Conservation (phyloP, 805 yeast species). For the Candida maesae region DNA sequence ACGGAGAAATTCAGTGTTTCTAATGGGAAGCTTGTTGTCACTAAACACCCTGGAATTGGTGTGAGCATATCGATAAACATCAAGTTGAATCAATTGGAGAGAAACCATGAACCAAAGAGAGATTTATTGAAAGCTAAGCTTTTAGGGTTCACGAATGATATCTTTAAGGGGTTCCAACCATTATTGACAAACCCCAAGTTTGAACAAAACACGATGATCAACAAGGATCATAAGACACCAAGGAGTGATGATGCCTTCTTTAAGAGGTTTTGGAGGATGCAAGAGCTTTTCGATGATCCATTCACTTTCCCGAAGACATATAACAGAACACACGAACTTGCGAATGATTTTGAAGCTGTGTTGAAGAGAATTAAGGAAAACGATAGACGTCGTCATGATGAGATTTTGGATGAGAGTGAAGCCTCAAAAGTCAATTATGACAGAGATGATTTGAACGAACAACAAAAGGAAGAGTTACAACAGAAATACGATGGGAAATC, state of each 20-base stretch:
- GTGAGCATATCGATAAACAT: slow-evolving; percentile 12
- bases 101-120: not conserved
- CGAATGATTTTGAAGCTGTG: not conserved
- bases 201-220: slow-evolving; percentile 14
- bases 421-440: not conserved
- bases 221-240: slow-evolving; percentile 4
- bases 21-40: slow-evolving; percentile 3
- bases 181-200: not conserved
- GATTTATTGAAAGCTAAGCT: not conserved
- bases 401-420: no score
- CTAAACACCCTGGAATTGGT: slow-evolving; percentile 14
- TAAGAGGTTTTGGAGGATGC: slow-evolving; percentile 20
- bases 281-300: slow-evolving; percentile 20
- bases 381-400: no score
- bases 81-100: not conserved
- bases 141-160: not conserved
- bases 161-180: not conserved
- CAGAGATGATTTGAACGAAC: slow-evolving; percentile 8
- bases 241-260: not conserved
- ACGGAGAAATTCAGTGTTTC: no score
- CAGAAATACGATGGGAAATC: slow-evolving; percentile 14
- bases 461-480: slow-evolving; percentile 9
- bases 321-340: not conserved
- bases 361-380: not conserved
- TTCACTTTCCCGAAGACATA: not conserved